phyloP scores from a whole-genome alignment of 257 asterid genomes.

The Capsicum baccatum region DNA sequence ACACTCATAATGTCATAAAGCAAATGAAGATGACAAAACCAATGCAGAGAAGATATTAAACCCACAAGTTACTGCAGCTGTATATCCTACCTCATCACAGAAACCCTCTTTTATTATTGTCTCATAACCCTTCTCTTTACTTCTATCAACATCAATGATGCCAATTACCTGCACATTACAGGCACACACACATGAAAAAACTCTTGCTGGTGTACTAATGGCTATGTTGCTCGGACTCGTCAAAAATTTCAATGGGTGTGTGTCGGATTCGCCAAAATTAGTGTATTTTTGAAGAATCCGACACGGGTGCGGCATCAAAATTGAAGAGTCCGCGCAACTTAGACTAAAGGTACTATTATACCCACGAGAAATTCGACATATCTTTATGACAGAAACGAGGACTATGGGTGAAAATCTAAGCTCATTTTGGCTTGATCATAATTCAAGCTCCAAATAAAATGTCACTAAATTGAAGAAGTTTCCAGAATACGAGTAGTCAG shows the following conservation, averaged over 20 bases:
- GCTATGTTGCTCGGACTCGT: not conserved
- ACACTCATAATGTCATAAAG: constrained; percentile 21
- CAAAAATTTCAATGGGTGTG: too few species aligned
- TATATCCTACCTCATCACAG: constrained; percentile 78
- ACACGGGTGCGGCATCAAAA: too few species aligned
- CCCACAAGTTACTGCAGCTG: constrained; percentile 11
- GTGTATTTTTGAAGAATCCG: too few species aligned
- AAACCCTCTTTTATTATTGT: constrained; percentile 87
- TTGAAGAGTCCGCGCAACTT: too few species aligned
- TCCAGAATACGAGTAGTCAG: not conserved
- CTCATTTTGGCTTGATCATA: constrained; percentile 20
- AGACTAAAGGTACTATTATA: constrained; percentile 3
- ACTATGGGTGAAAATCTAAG: not conserved
- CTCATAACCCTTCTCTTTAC: constrained; percentile 93
- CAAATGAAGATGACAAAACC: constrained; percentile 21
- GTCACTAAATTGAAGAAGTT: constrained; percentile 11
- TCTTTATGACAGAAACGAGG: constrained; percentile 13
- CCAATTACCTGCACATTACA: constrained; percentile 73
- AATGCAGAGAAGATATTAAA: constrained; percentile 22
- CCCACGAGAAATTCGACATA: constrained; percentile 6
- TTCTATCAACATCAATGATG: constrained; percentile 78
- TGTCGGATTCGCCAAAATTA: too few species aligned
- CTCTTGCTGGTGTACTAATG: constrained; percentile 16
- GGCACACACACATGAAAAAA: constrained; percentile 29
- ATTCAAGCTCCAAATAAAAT: not conserved